phyloP scores from a whole-genome alignment of 2,329 filamentous ascomycete genomes.

The Nannizziopsis arthrosporioides region DNA sequence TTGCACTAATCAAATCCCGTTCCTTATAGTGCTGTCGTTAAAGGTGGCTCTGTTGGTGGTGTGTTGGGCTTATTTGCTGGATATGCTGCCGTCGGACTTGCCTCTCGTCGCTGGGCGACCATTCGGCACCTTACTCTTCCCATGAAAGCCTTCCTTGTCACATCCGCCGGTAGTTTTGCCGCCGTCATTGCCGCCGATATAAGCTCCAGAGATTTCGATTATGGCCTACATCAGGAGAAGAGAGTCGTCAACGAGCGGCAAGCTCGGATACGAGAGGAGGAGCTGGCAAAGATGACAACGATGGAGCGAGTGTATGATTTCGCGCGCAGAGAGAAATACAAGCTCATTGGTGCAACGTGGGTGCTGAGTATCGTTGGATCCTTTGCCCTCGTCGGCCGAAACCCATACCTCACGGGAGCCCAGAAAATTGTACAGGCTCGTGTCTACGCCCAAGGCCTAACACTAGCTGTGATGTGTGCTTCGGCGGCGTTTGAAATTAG shows the following conservation, averaged over 20 bases:
- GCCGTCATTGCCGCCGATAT: slow-evolving; percentile 81
- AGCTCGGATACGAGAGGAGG: slow-evolving; percentile 44
- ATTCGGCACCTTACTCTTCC: slow-evolving; percentile 76
- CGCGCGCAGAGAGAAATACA: slow-evolving; percentile 71
- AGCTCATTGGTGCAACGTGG: slow-evolving; percentile 74
- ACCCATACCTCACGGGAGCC: slow-evolving; percentile 57
- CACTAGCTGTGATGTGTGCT: slow-evolving; percentile 69
- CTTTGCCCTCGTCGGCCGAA: slow-evolving; percentile 63
- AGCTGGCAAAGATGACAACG: slow-evolving; percentile 45
- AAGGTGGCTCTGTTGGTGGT: slow-evolving; percentile 67
- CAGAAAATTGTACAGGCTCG: slow-evolving; percentile 92
- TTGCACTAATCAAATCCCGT: background rate
- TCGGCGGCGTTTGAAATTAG: slow-evolving; percentile 70
- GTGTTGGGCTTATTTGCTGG: slow-evolving; percentile 56
- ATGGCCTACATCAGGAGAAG: slow-evolving; percentile 53
- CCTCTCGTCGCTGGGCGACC: slow-evolving; percentile 58
- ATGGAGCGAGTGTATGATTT: slow-evolving; percentile 57
- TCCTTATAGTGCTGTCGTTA: slow-evolving; percentile 53
- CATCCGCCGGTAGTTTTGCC: slow-evolving; percentile 68
- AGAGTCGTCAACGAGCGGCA: slow-evolving; percentile 54
- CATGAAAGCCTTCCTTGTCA: slow-evolving; percentile 81
- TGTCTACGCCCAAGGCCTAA: slow-evolving; percentile 86
- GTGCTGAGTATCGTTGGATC: slow-evolving; percentile 65
- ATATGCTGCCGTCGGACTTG: slow-evolving; percentile 53
- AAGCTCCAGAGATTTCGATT: slow-evolving; percentile 60